Evolutionary conservation across 257 asterid genomes (phyloP).

Genomic region (Solanum pennellii): DNA sequence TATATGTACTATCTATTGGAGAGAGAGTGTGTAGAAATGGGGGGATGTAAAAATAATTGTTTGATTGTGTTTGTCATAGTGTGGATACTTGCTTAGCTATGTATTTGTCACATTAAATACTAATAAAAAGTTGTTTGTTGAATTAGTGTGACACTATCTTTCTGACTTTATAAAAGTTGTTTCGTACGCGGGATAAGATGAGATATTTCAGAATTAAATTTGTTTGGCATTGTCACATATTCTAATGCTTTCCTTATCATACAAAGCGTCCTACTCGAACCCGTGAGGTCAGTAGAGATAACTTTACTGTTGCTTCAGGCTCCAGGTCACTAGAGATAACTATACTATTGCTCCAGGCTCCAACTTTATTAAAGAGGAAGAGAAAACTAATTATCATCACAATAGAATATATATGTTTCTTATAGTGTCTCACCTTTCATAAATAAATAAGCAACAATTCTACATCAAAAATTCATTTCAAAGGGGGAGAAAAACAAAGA

Average conservation of each 20-base stretch:
- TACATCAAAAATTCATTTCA: neutral
- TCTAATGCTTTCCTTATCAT: neutral
- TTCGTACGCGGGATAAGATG: neutral
- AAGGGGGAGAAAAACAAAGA: neutral
- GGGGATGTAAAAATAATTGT: neutral
- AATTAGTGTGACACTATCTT: neutral
- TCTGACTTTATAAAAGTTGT: neutral
- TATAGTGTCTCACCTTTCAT: neutral
- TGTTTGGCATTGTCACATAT: neutral
- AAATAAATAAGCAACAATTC: neutral
- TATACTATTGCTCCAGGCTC: neutral
- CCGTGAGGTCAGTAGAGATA: neutral
- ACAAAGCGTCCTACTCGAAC: neutral
- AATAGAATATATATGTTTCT: neutral
- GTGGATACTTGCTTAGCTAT: neutral
- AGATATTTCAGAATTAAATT: neutral
- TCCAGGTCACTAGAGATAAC: neutral
- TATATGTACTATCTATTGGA: neutral
- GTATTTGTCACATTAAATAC: neutral
- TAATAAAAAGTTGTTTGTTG: neutral
- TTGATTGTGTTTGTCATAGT: neutral
- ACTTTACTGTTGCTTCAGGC: neutral
- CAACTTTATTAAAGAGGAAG: neutral
- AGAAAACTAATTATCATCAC: neutral
- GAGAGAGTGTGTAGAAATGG: neutral